These are phyloP conservation scores for Xylaria arbuscula DNA, from an alignment of 2,329 filamentous ascomycete genomes.

Conservation along the genomic window DNA sequence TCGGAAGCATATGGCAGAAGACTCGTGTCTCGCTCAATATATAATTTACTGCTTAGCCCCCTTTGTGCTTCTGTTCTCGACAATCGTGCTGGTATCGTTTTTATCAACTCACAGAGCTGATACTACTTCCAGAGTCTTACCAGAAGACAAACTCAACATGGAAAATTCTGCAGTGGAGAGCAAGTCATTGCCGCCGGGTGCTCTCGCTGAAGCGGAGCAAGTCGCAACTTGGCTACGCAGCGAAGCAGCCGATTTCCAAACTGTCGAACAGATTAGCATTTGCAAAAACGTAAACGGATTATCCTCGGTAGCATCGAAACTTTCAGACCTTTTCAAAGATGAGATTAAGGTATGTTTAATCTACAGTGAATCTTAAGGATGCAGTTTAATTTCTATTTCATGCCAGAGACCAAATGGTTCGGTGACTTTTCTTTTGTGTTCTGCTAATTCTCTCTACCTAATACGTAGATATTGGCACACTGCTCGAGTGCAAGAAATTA, in stretches of 20 bases:
- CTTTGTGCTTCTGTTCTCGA: neutral
- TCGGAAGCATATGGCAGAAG: neutral
- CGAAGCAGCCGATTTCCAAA: neutral
- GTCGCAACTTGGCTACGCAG: conserved; percentile 1
- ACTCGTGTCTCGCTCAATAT: neutral
- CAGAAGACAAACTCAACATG: neutral
- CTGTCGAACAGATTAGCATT: neutral
- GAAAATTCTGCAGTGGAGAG: too few relatives aligned
- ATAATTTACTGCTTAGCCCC: neutral
- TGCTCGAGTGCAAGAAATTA: neutral
- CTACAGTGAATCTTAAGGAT: neutral
- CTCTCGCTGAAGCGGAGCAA: neutral
- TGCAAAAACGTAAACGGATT: neutral
- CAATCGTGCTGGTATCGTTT: neutral
- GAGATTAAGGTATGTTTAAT: neutral
- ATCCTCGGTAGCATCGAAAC: neutral
- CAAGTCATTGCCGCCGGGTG: neutral
- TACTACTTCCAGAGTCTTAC: neutral
- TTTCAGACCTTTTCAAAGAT: neutral
- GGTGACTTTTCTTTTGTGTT: too few relatives aligned
- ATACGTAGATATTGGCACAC: neutral
- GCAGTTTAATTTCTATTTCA: neutral
- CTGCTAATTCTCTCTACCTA: neutral
- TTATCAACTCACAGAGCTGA: neutral
- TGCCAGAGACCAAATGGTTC: neutral